These are phyloP conservation scores for Salvia sclarea DNA, from an alignment of 305 asterid species.

Conservation along the genomic window DNA sequence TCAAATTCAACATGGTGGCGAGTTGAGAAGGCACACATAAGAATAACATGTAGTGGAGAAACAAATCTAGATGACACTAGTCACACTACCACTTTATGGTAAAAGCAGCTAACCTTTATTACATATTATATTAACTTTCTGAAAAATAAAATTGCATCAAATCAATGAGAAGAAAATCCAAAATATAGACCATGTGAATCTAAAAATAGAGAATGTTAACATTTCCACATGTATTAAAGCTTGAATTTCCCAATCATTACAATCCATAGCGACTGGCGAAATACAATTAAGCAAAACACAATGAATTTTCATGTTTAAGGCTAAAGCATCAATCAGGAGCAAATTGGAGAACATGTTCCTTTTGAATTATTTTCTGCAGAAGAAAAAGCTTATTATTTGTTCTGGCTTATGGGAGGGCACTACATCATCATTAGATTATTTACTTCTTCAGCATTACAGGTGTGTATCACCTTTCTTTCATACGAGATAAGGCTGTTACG, in stretches of 20 bases:
- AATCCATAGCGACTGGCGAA: not conserved
- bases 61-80: slow-evolving; percentile 1
- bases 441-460: not conserved
- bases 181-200: not conserved
- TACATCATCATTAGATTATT: not conserved
- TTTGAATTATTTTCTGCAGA: not conserved
- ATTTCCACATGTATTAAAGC: not conserved
- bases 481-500: not conserved
- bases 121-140: not conserved
- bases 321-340: not conserved
- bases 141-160: not conserved
- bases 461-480: not conserved
- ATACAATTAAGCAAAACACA: not conserved
- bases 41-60: not conserved
- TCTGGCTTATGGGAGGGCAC: too few relatives aligned
- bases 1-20: slow-evolving; percentile 15
- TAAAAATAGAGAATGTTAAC: not conserved
- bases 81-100: not conserved
- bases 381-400: not conserved
- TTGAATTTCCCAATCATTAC: not conserved
- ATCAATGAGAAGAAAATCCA: slow-evolving; percentile 3
- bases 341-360: too few relatives aligned
- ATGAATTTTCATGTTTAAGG: too few relatives aligned
- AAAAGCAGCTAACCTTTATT: slow-evolving; percentile 9
- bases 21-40: slow-evolving; percentile 14